Evolutionary conservation across 1,284 basidiomycete species (phyloP), one percentile per base, ranked within the genome.

Genomic region (Cutaneotrichosporon cavernicola): DNA sequence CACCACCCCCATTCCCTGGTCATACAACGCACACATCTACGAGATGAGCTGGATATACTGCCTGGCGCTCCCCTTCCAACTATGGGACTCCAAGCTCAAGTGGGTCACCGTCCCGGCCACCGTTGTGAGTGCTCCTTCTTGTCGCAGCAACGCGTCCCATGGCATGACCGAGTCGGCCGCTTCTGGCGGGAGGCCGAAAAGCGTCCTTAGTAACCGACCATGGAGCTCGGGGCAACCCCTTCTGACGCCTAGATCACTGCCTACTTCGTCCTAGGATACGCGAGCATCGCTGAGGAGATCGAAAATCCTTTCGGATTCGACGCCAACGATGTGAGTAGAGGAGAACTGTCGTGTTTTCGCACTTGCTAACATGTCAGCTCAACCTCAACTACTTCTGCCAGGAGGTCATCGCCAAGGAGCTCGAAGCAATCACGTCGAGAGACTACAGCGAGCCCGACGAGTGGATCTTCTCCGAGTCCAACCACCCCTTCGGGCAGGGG

Each of bases 1-100:
- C 14, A 90, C 89, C 0, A 90, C 89, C 0, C 89, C 89, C 0
- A 90, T 91, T 55, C 90, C 89, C 1, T 90, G 89, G 80, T 89
- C 87, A 83, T 90, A 78, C 68, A 69, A 78, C 86, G 77, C 76
- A 11, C 77, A 78, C 65, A 80, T 80, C 57, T 78, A 76, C 73
- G 72, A 75, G 50, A 74, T 79, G 31, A 73, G 72, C 5, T 78
- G 72, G 72, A 70, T 79, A 6, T 80, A 80, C 66, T 75, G 75
- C 60, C 64, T 80, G 30, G 65, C 77, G 10, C 66, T 82, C 84
- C 89, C 89, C 0, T 87, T 89, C 79, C 89, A 90, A 76, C 84
- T 89, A 46, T 89, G 85, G 81, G 69, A 77, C 0, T 75, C 84
- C 0, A 70, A 70, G 8, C 80, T 91, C 60, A 79, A 81, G 46